Base-by-base conservation (phyloP, 2,329 filamentous ascomycete genomes). In the Trichoderma oligosporum region DNA sequence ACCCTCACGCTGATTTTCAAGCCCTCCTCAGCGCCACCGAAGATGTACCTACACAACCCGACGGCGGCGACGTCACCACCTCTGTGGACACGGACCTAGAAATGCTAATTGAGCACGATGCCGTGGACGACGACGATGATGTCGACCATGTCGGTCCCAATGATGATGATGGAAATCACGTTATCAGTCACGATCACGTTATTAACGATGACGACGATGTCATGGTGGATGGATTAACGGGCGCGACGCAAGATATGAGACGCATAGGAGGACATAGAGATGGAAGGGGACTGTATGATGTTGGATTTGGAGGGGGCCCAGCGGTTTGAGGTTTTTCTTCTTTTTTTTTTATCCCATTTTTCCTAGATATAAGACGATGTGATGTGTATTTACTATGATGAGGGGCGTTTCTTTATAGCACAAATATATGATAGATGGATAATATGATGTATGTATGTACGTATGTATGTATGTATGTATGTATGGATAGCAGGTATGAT, bases 1-100 rank as follows among this genome's bases (percentile, higher is more conserved):
- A 73, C 56, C 64, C 73, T 3, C 76, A 80, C 24, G 70, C 77
- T 0, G 76, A 82, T 42, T 82, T 83, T 63, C 79, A 82, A 56
- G 78, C 79, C 1, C 68, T 83, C 2, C 75, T 83, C 2, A 76
- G 78, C 63, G 79, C 76, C 1, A 74, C 76, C 0, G 76, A 75
- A 48, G 68, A 70, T 57, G 71, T 64, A n/a, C 66, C 62, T 14
- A 59, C 60, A 11, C 42, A 64, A 22, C 51, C 61, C 36, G 60
- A 63, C 36, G 66, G 67, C 9, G 65, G 68, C 33, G 65, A 68
- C 29, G 73, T 72, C 2, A 70, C 74, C 7, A 74, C 76, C 41
- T 70, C 74, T 1, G 74, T 79, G 27, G 77, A 81, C 36, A 70
- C 73, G 14, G 79, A 82, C 55, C 61, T 81, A 60, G 78, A 80